A percentile compares a stretch with the other conserved stretches of the same genome.
phyloP scores from a whole-genome alignment of 2,329 filamentous ascomycete genomes.

The Colletotrichum scovillei region DNA sequence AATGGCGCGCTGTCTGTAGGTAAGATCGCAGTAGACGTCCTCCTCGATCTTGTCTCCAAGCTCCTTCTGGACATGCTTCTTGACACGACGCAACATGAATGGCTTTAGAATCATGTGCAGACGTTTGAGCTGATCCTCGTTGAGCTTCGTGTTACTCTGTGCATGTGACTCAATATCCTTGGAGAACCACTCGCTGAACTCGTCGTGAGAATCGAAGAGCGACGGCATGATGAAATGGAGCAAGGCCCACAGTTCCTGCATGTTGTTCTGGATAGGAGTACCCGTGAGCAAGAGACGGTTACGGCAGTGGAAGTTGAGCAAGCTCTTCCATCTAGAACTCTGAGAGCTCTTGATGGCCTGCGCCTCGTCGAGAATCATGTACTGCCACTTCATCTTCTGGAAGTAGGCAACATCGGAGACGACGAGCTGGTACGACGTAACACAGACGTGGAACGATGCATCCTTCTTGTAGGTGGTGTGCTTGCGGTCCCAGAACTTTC shows the following conservation, averaged over 20 bases:
- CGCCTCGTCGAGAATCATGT: constrained; percentile 99
- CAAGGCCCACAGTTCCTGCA: constrained; percentile 98
- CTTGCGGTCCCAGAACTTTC: constrained; percentile 99
- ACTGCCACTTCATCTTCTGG: constrained; percentile 99
- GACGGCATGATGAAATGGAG: constrained; percentile 99
- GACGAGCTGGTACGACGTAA: constrained; percentile 97
- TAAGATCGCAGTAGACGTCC: constrained; percentile 96
- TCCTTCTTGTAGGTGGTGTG: constrained; percentile 95
- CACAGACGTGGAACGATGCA: constrained; percentile 92
- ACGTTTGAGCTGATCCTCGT: constrained; percentile 96
- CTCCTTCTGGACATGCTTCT: constrained; percentile 99
- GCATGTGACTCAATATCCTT: constrained; percentile 98
- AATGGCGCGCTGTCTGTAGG: constrained; percentile 93
- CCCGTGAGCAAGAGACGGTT: constrained; percentile 94
- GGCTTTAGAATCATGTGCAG: constrained; percentile 99
- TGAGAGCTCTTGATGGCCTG: constrained; percentile 99
- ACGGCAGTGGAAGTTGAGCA: constrained; percentile 93
- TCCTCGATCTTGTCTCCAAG: constrained; percentile 98
- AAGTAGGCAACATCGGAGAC: constrained; percentile 97
- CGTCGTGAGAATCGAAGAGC: constrained; percentile 92
- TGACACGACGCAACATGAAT: constrained; percentile 99
- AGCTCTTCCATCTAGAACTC: constrained; percentile 95
- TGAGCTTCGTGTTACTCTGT: constrained; percentile 99
- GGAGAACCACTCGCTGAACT: constrained; percentile 94
- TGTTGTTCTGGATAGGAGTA: constrained; percentile 99